Conservation (phyloP, 805 yeast species). For the Monosporozyma servazzii region DNA sequence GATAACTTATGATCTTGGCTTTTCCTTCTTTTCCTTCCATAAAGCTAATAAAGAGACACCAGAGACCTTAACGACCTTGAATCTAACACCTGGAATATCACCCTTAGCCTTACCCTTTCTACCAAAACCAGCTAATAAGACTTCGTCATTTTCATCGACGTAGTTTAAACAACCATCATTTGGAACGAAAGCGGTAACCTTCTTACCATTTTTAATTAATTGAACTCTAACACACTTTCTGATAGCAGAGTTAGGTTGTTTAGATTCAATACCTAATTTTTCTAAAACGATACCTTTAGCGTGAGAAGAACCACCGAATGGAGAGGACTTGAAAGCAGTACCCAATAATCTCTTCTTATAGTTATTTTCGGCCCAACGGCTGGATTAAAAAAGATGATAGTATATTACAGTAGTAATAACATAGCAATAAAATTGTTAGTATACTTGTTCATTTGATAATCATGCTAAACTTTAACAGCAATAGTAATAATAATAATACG, state of each 20-base stretch:
- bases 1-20: slow-evolving; percentile 87
- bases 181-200: slow-evolving; percentile 99
- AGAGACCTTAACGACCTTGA: slow-evolving; percentile 99
- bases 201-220: slow-evolving; percentile 99
- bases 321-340: slow-evolving; percentile 99
- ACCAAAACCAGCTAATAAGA: slow-evolving; percentile 99
- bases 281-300: slow-evolving; percentile 99
- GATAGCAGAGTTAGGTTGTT: slow-evolving; percentile 99
- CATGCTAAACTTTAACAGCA: too few relatives aligned
- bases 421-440: background rate
- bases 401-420: background rate
- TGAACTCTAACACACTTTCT: slow-evolving; percentile 99
- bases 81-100: slow-evolving; percentile 99
- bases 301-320: slow-evolving; percentile 99
- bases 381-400: background rate
- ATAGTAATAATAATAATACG: too few relatives aligned
- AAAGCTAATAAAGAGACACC: slow-evolving; percentile 99
- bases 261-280: slow-evolving; percentile 99
- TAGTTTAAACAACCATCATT: slow-evolving; percentile 99
- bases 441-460: background rate
- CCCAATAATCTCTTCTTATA: slow-evolving; percentile 99
- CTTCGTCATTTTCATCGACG: slow-evolving; percentile 99
- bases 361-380: slow-evolving; percentile 98
- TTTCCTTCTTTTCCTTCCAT: slow-evolving; percentile 99
- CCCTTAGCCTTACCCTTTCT: slow-evolving; percentile 99